These are phyloP conservation scores for Paecilomyces niveus DNA, from an alignment of 2,329 filamentous ascomycete species.

Conservation along the genomic window DNA sequence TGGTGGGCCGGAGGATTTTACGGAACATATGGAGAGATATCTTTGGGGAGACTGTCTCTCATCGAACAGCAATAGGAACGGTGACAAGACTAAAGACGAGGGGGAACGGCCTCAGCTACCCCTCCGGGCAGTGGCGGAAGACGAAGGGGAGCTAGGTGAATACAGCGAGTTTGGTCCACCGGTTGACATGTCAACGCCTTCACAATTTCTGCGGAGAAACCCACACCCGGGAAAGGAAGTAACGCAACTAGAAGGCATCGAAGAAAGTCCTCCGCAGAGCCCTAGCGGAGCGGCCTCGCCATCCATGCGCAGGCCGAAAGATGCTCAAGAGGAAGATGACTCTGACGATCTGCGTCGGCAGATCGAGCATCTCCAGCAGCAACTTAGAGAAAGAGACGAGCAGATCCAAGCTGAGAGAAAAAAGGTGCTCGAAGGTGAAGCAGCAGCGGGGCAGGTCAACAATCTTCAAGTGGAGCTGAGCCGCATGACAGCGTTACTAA, in stretches of 20 bases:
- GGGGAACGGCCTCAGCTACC: neutral
- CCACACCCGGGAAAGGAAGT: constrained; percentile 20
- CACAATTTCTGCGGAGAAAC: constrained; percentile 28
- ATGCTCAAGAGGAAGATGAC: constrained; percentile 10
- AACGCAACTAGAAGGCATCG: constrained; percentile 29
- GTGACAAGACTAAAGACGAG: constrained; percentile 6
- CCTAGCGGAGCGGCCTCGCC: constrained; percentile 16
- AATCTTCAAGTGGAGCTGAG: constrained; percentile 33
- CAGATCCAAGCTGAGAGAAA: constrained; percentile 24
- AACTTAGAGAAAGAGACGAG: constrained; percentile 26
- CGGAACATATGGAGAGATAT: constrained; percentile 34
- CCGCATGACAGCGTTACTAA: constrained; percentile 20
- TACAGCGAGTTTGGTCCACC: constrained; percentile 37
- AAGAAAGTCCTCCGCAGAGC: constrained; percentile 25
- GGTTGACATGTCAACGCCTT: constrained; percentile 38
- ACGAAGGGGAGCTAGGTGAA: constrained; percentile 22
- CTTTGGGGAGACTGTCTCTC: constrained; percentile 22
- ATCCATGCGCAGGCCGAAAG: constrained; percentile 16
- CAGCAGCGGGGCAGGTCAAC: constrained; percentile 30
- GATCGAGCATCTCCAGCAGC: constrained; percentile 23
- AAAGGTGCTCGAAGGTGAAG: constrained; percentile 27
- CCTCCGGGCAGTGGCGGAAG: neutral
- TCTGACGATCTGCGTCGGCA: constrained; percentile 21
- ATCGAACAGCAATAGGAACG: constrained; percentile 5
- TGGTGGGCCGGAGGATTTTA: constrained; percentile 37